These are phyloP conservation scores for Cladorrhinum samala DNA, from an alignment of 495 filamentous ascomycete species.

Conservation along the genomic window DNA sequence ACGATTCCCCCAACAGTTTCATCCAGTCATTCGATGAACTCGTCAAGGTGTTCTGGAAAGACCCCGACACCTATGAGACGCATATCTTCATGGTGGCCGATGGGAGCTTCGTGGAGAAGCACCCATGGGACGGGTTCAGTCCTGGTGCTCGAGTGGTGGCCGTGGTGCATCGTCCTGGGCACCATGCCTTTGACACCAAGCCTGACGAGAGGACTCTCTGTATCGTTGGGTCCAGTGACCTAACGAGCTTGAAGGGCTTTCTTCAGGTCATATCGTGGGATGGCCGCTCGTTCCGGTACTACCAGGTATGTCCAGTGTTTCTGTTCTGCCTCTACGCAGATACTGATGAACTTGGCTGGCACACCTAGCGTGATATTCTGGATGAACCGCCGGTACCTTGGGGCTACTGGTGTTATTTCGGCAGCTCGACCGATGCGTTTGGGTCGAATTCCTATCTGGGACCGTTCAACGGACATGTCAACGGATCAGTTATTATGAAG, in stretches of 20 bases:
- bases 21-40: neutral
- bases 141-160: neutral
- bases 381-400: neutral
- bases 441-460: neutral
- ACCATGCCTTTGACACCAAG: neutral
- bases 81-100: slow-evolving; percentile 1
- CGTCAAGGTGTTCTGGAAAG: neutral
- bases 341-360: neutral
- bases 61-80: neutral
- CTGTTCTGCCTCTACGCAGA: no score
- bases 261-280: neutral
- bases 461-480: slow-evolving; percentile 4
- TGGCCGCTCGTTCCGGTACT: neutral
- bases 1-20: neutral
- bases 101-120: slow-evolving; percentile 2
- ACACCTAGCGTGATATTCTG: neutral
- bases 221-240: neutral
- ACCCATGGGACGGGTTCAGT: neutral
- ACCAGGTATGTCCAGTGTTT: neutral
- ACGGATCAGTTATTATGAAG: slow-evolving; percentile 2
- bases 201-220: neutral
- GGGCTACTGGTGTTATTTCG: neutral
- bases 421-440: neutral
- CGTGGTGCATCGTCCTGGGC: neutral
- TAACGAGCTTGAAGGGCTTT: neutral